Conservation (phyloP, 148 eudicot genomes). For the Persicaria tinctoria region DNA sequence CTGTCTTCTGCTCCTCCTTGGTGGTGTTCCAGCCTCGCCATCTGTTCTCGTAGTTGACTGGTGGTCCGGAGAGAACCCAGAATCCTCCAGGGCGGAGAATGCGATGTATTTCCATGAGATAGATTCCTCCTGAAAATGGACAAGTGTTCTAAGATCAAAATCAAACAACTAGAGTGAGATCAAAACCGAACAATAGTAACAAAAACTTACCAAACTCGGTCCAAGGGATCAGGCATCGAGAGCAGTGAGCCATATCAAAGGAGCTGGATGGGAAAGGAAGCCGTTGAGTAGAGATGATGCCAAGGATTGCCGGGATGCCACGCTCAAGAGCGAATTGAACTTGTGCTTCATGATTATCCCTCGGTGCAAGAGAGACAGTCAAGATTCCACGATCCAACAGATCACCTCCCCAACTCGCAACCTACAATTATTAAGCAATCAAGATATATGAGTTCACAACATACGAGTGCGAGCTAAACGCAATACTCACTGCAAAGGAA, state of each 20-base stretch:
- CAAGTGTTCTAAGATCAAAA: not conserved
- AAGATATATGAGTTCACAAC: not conserved
- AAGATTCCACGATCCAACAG: constrained; percentile 74
- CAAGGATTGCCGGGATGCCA: constrained; percentile 87
- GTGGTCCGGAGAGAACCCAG: constrained; percentile 98
- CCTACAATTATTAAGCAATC: constrained; percentile 26
- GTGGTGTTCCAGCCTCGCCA: constrained; percentile 99
- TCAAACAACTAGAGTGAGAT: not conserved
- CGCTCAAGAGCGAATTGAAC: constrained; percentile 96
- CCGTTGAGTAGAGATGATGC: constrained; percentile 77
- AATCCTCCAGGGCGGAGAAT: constrained; percentile 94
- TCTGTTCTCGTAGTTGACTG: constrained; percentile 75
- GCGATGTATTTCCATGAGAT: constrained; percentile 89
- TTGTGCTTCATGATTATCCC: constrained; percentile 94
- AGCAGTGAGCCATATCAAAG: constrained; percentile 96
- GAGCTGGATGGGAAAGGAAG: constrained; percentile 95
- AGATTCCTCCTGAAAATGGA: constrained; percentile 63
- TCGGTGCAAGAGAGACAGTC: constrained; percentile 80
- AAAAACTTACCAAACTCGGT: constrained; percentile 67
- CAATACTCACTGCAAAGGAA: not conserved
- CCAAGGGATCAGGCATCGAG: constrained; percentile 95
- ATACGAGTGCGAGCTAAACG: too few relatives aligned
- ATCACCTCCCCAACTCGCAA: constrained; percentile 98
- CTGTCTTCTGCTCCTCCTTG: constrained; percentile 59
- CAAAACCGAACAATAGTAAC: not conserved